Evolutionary conservation across 2,329 filamentous ascomycete species (phyloP).

Genomic region (Epichloe sibirici): DNA sequence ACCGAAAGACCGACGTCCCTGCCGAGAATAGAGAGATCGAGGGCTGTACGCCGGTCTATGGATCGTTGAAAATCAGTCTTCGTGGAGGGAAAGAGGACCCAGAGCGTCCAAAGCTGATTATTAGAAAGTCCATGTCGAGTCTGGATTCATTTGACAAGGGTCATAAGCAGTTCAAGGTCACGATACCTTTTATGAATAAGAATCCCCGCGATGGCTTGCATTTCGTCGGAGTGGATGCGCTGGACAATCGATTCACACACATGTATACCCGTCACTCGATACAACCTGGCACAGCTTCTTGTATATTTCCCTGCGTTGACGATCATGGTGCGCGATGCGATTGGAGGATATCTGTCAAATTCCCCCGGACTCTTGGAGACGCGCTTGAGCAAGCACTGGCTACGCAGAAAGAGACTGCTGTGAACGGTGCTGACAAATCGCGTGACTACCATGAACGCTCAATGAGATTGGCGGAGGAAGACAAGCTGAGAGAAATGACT

Average conservation of each 20-base stretch:
- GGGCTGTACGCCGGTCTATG: constrained; percentile 44
- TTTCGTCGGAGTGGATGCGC: constrained; percentile 74
- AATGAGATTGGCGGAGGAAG: constrained; percentile 53
- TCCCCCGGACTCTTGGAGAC: constrained; percentile 76
- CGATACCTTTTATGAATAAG: constrained; percentile 65
- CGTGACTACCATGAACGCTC: constrained; percentile 28
- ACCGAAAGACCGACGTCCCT: constrained; percentile 39
- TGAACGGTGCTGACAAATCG: constrained; percentile 22
- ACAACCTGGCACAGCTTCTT: constrained; percentile 67
- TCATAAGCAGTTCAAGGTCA: constrained; percentile 35
- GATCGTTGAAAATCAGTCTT: constrained; percentile 35
- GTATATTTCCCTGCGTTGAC: constrained; percentile 88
- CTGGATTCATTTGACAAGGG: constrained; percentile 24
- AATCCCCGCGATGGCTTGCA: constrained; percentile 77
- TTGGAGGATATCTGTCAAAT: constrained; percentile 83
- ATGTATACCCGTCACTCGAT: constrained; percentile 76
- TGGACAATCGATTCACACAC: constrained; percentile 77
- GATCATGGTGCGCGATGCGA: constrained; percentile 67
- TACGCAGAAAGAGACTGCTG: constrained; percentile 25
- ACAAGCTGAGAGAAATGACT: constrained; percentile 77
- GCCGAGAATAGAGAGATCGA: constrained; percentile 41
- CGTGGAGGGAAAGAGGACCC: constrained; percentile 24
- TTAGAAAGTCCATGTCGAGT: constrained; percentile 29
- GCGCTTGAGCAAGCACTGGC: constrained; percentile 40
- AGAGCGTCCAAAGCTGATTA: constrained; percentile 29